phyloP scores from a whole-genome alignment of 352 stramenopile genomes.

The Pythium folliculosum region DNA sequence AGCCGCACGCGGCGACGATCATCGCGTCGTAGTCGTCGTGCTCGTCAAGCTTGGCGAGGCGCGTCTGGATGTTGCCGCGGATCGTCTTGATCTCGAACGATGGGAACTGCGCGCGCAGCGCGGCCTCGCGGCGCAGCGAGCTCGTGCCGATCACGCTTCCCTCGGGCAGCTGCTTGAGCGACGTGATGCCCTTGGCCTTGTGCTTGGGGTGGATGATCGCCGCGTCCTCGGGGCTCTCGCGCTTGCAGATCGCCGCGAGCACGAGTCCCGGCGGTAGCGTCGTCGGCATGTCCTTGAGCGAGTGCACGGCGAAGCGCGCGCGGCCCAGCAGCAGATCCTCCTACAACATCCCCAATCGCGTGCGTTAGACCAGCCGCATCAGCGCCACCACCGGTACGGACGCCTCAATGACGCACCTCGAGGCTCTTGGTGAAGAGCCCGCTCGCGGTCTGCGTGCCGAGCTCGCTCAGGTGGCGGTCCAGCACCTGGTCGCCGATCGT shows the following conservation, averaged over 20 bases:
- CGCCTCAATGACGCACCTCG: too few species aligned
- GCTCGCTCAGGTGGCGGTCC: slow-evolving; percentile 72
- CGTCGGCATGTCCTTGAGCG: slow-evolving; percentile 90
- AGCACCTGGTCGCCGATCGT: slow-evolving; percentile 83
- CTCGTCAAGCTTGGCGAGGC: slow-evolving; percentile 83
- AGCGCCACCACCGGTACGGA: too few species aligned
- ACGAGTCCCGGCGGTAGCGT: slow-evolving; percentile 75
- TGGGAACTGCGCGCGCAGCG: slow-evolving; percentile 67
- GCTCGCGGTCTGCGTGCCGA: slow-evolving; percentile 66
- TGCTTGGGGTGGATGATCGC: slow-evolving; percentile 85
- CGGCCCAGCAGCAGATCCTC: slow-evolving; percentile 64
- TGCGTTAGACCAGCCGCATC: too few species aligned
- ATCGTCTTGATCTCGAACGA: slow-evolving; percentile 84
- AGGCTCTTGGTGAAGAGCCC: slow-evolving; percentile 91
- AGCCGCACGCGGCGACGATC: slow-evolving; percentile 83
- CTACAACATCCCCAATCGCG: slow-evolving; percentile 14
- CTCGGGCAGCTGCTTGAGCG: slow-evolving; percentile 58
- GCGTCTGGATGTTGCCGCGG: slow-evolving; percentile 88
- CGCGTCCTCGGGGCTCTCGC: slow-evolving; percentile 81
- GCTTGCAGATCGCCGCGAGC: slow-evolving; percentile 79
- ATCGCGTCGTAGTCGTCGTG: slow-evolving; percentile 86
- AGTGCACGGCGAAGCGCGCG: slow-evolving; percentile 86
- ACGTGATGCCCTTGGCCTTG: slow-evolving; percentile 61
- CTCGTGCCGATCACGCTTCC: slow-evolving; percentile 83
- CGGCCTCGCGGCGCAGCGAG: slow-evolving; percentile 77